These are phyloP conservation scores for Alternaria novae-zelandiae DNA, from an alignment of 2,329 filamentous ascomycete genomes.

Conservation along the genomic window DNA sequence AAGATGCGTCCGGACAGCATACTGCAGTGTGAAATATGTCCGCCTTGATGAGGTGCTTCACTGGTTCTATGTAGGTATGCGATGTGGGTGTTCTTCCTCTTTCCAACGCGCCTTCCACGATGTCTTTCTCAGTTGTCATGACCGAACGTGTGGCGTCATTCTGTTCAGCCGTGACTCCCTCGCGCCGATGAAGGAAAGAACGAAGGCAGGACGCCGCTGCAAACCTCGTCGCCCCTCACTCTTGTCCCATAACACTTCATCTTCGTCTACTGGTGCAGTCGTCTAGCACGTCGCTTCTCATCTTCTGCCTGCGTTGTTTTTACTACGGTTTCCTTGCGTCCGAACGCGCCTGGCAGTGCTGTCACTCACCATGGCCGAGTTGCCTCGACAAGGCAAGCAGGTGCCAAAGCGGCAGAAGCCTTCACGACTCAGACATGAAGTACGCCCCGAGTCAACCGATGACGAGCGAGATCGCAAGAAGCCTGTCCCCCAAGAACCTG, in stretches of 20 bases:
- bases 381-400: slow-evolving; percentile 10
- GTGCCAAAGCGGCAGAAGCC: slow-evolving; percentile 6
- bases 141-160: background rate
- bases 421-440: slow-evolving; percentile 33
- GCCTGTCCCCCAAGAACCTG: slow-evolving; percentile 18
- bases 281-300: background rate
- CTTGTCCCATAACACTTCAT: background rate
- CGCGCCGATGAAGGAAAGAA: slow-evolving; percentile 14
- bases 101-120: background rate
- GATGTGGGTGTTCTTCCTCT: background rate
- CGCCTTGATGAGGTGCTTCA: background rate
- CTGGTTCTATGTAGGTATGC: background rate
- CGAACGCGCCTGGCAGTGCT: background rate
- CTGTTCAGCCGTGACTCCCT: slow-evolving; percentile 20
- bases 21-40: background rate
- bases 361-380: slow-evolving; percentile 19
- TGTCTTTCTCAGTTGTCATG: background rate
- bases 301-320: background rate
- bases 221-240: slow-evolving; percentile 10
- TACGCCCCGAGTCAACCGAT: slow-evolving; percentile 19
- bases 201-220: slow-evolving; percentile 13
- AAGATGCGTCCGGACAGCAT: background rate
- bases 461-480: slow-evolving; percentile 12
- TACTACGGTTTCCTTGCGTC: background rate
- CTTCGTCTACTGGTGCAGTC: background rate